Evolutionary conservation across 345 rosid genomes (phyloP), one percentile per base, ranked within the genome.

Genomic region (Diplotaxis tenuifolia): DNA sequence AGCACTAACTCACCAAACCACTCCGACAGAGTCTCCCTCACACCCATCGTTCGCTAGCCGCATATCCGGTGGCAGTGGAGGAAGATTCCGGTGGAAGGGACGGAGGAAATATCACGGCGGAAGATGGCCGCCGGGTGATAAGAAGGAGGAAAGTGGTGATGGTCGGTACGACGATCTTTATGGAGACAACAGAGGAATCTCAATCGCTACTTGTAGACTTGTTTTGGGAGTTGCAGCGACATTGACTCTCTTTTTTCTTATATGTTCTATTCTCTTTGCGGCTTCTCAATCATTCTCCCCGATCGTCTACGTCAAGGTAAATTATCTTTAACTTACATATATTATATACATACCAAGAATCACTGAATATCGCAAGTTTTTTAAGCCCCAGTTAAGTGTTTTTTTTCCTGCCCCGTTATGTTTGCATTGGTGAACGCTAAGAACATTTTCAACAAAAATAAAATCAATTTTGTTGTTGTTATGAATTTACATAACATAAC

Each of bases 21-120:
- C 88, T 64, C 97, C 92, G 29, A 72, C 82, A 45, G 96, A 92
- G 68, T 89, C 97, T 9, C 96, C 97, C 8, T 92, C 97, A 3
- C 88, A 86, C 76, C 87, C 86, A 1, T 92, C 96, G 4, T 83
- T 73, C 54, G 84, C 84, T 34, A 84, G 88, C 21, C 94, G 96
- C 27, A 74, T 91, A 53, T 91, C 97, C 29, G 16, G 29, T 54
- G 59, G 59, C 73, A 28, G 74, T 6, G 78, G 65, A 9, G 65
- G 79, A 65, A 67, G 77, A 72, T 85, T 29, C 82, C 82, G 42
- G 73, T 79, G 62, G 77, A 81, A 84, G 4, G 84, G 84, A 34
- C 68, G 86, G 79, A 89, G 84, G 81, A 69, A 55, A 42, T 62
- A 75, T 21, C 75, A 75, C 60, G 65, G 81, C 52, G 91, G 88